Evolutionary conservation across 495 filamentous ascomycete species (phyloP).

Genomic region (Hyphodiscus hymeniophilus): DNA sequence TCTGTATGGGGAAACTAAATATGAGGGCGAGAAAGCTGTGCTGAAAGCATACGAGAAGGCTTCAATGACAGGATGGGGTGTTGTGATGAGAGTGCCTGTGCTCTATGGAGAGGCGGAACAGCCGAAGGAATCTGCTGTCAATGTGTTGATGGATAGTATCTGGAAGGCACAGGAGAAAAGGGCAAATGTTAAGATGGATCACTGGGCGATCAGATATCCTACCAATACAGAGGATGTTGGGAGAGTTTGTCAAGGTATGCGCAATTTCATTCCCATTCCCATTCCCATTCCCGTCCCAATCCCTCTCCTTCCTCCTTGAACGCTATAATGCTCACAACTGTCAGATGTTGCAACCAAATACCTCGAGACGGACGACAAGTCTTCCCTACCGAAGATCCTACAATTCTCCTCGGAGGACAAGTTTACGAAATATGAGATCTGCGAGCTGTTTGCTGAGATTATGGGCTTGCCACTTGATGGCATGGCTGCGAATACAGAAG

Average conservation of each 20-base stretch:
- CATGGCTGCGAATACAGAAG: slow-evolving; percentile 64
- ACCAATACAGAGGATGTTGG: slow-evolving; percentile 83
- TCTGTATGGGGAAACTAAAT: slow-evolving; percentile 81
- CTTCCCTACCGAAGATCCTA: slow-evolving; percentile 57
- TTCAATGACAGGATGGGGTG: slow-evolving; percentile 42
- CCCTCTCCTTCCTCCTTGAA: not conserved
- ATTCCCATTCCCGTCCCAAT: not conserved
- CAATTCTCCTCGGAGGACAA: slow-evolving; percentile 85
- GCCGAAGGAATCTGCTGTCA: slow-evolving; percentile 73
- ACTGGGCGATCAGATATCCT: slow-evolving; percentile 80
- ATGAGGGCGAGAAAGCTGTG: slow-evolving; percentile 72
- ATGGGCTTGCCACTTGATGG: slow-evolving; percentile 65
- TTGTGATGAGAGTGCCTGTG: slow-evolving; percentile 80
- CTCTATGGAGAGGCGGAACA: slow-evolving; percentile 64
- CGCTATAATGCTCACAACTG: not conserved
- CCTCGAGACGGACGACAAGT: slow-evolving; percentile 34
- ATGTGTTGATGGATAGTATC: slow-evolving; percentile 66
- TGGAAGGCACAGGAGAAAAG: slow-evolving; percentile 55
- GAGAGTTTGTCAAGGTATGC: slow-evolving; percentile 56
- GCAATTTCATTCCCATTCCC: not conserved
- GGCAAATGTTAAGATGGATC: slow-evolving; percentile 68
- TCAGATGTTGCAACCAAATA: slow-evolving; percentile 62
- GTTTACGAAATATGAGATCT: slow-evolving; percentile 90
- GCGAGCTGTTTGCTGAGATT: slow-evolving; percentile 69
- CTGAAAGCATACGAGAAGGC: slow-evolving; percentile 46